Percentiles rank a stretch among this genome's conserved stretches.
Evolutionary conservation across 768 basidiomycete genomes (phyloP).

Genomic region (Cystobasidiopsis lactophilus): DNA sequence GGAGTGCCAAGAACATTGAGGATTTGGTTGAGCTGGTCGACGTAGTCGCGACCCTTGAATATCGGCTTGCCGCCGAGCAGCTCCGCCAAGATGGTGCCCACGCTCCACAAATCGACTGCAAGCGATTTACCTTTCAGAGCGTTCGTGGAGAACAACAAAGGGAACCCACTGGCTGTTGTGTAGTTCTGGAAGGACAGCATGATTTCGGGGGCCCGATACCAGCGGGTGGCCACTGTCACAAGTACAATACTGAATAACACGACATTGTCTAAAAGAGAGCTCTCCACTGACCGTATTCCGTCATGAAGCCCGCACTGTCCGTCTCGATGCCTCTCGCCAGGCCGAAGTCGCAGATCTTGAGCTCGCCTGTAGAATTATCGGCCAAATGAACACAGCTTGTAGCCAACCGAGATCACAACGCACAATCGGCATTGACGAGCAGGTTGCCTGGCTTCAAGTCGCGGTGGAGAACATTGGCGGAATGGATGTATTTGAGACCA

Average conservation of each 20-base stretch:
- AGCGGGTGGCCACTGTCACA: slow-evolving; percentile 58
- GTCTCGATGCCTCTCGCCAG: slow-evolving; percentile 35
- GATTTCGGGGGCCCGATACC: slow-evolving; percentile 97
- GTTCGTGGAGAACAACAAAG: background rate
- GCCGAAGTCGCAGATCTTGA: slow-evolving; percentile 98
- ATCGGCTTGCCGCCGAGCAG: slow-evolving; percentile 29
- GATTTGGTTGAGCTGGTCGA: slow-evolving; percentile 82
- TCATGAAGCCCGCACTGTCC: slow-evolving; percentile 59
- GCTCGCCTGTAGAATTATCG: slow-evolving; percentile 29
- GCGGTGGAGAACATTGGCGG: slow-evolving; percentile 30
- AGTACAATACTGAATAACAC: background rate
- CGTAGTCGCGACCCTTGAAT: slow-evolving; percentile 85
- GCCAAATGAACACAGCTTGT: background rate
- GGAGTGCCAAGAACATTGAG: slow-evolving; percentile 96
- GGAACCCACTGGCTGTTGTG: slow-evolving; percentile 26
- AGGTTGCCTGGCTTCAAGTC: slow-evolving; percentile 29
- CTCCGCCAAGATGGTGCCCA: slow-evolving; percentile 31
- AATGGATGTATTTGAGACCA: slow-evolving; percentile 42
- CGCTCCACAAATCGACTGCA: slow-evolving; percentile 23
- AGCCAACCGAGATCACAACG: slow-evolving; percentile 18
- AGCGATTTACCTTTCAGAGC: background rate
- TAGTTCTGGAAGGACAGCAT: slow-evolving; percentile 44
- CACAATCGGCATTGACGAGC: slow-evolving; percentile 77
- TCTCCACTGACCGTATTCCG: slow-evolving; percentile 46
- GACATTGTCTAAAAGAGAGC: background rate